A percentile compares a stretch with the other conserved stretches of the same genome.
Evolutionary conservation across 1,139 yeast species (phyloP).

Genomic region (Saccharomyces hybrid): DNA sequence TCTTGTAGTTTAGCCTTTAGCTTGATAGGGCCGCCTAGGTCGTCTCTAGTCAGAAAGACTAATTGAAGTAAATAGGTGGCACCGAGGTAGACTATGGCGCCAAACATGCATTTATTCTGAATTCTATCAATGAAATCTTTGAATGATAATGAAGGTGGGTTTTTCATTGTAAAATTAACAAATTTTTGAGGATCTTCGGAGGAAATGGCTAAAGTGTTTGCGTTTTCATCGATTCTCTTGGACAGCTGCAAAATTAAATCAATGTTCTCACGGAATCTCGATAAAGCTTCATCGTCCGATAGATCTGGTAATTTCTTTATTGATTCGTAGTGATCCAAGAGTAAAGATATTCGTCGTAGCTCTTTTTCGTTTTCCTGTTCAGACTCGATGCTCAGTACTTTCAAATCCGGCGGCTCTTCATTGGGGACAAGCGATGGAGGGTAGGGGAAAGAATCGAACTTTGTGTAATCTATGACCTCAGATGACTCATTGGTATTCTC

Average conservation of each 20-base stretch:
- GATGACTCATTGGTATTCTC: neutral
- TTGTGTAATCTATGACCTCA: neutral
- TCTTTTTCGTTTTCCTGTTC: neutral
- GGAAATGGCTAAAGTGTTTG: neutral
- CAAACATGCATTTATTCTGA: constrained; percentile 20
- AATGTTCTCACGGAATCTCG: constrained; percentile 4
- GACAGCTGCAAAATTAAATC: constrained; percentile 4
- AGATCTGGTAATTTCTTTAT: neutral
- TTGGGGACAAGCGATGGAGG: neutral
- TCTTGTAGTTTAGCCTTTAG: constrained; percentile 30
- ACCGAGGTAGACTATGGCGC: constrained; percentile 20
- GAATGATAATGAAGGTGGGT: constrained; percentile 18
- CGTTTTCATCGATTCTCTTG: neutral
- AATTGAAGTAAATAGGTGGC: constrained; percentile 22
- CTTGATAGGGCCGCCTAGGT: constrained; percentile 33
- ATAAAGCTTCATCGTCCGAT: constrained; percentile 1
- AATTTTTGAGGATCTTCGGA: neutral
- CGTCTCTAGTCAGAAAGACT: constrained; percentile 36
- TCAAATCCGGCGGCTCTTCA: neutral
- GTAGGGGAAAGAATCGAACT: neutral
- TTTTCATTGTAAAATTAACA: constrained; percentile 17
- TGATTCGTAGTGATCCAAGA: neutral
- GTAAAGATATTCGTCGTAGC: neutral
- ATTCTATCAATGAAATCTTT: constrained; percentile 18
- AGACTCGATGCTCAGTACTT: neutral